phyloP scores from a whole-genome alignment of 495 filamentous ascomycete species.

The Podospora australis region DNA sequence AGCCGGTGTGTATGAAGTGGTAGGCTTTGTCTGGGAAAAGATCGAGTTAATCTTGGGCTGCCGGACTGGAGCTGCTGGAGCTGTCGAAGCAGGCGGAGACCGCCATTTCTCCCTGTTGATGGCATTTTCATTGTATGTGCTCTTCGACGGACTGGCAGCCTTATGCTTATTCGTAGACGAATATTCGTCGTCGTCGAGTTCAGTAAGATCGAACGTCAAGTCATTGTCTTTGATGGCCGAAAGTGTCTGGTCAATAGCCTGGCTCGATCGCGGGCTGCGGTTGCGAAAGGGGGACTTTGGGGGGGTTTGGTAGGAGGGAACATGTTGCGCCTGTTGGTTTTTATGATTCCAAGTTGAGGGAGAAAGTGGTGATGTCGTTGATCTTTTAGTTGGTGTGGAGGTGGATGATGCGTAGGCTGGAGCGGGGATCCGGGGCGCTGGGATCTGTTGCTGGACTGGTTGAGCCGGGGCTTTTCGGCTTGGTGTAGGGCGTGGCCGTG shows the following conservation, averaged over 20 bases:
- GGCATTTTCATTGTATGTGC: no score
- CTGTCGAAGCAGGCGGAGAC: neutral
- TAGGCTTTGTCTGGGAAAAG: no score
- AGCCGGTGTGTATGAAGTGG: no score
- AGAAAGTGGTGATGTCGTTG: neutral
- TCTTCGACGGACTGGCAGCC: neutral
- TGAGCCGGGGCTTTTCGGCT: neutral
- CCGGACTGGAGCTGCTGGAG: no score
- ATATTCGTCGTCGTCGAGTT: constrained; percentile 9
- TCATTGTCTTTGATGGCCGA: constrained; percentile 14
- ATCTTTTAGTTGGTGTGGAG: neutral
- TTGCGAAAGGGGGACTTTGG: neutral
- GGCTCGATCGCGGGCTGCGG: no score
- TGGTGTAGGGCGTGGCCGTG: neutral
- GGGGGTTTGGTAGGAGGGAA: constrained; percentile 4
- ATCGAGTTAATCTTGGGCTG: no score
- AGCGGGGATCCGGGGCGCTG: neutral
- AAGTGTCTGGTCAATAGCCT: constrained; percentile 11
- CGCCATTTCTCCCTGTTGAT: no score
- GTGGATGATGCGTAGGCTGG: neutral
- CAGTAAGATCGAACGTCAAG: constrained; percentile 19
- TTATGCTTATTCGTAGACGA: neutral
- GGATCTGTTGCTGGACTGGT: neutral
- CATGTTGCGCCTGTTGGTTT: no score
- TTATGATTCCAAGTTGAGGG: no score